Evolutionary conservation across 1,284 basidiomycete species (phyloP).

Genomic region (Inonotus obliquus): DNA sequence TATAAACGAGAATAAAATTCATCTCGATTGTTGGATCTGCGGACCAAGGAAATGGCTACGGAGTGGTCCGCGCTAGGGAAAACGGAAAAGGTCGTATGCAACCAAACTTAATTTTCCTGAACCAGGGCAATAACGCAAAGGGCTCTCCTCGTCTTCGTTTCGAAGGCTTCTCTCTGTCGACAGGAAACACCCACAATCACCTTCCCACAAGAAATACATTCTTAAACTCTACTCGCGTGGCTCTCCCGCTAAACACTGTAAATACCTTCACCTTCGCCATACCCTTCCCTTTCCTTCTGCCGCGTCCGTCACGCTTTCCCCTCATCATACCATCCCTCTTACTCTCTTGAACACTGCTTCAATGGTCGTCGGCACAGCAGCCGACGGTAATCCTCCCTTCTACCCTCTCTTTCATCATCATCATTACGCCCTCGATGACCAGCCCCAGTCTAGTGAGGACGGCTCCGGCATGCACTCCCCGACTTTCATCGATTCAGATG

Average conservation of each 20-base stretch:
- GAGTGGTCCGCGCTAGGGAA: constrained; percentile 3
- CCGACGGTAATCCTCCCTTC: constrained; percentile 42
- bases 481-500: constrained; percentile 33
- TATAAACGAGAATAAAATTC: not conserved
- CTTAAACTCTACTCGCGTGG: constrained; percentile 12
- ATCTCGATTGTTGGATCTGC: constrained; percentile 5
- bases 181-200: constrained; percentile 11
- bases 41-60: constrained; percentile 4
- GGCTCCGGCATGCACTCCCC: constrained; percentile 68
- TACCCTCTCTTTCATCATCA: constrained; percentile 50
- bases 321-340: not conserved
- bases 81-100: constrained; percentile 12
- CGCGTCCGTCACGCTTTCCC: constrained; percentile 6
- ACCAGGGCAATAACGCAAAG: constrained; percentile 5
- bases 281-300: constrained; percentile 11
- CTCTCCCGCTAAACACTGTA: constrained; percentile 4
- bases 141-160: not conserved
- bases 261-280: constrained; percentile 11
- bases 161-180: constrained; percentile 6
- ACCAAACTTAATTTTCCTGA: constrained; percentile 9
- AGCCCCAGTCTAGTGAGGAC: constrained; percentile 64
- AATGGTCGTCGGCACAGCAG: constrained; percentile 26
- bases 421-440: constrained; percentile 47
- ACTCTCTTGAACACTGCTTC: not conserved
- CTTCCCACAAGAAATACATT: not conserved